Base-by-base conservation (phyloP, 2,329 filamentous ascomycete species). In the Ascochyta clinopodiicola region DNA sequence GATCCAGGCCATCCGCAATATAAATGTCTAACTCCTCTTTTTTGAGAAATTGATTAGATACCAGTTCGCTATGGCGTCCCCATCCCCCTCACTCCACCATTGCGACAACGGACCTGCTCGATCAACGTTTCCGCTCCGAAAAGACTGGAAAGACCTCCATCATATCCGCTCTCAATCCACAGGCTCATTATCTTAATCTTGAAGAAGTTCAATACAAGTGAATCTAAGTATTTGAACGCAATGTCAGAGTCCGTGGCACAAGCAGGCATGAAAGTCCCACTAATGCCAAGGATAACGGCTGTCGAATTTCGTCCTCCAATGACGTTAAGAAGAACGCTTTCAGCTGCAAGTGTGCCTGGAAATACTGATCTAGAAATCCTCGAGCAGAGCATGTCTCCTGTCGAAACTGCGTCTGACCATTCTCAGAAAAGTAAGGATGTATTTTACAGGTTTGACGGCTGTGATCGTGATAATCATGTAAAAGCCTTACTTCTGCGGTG, bases 291-390 rank as follows among this genome's bases (percentile, higher is more conserved):
- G 15, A 10, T n/a, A 10, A n/a, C 6, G 22, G 7, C 10, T 37
- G 15, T 0, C 68, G 67, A 22, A 80, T 78, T 44, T 35, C 32
- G 6, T 35, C n/a, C 8, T 17, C 32, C 2, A 6, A 17, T 17
- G 32, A 35, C 32, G 17, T 35, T 3, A 6, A 35, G 32, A 15
- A 35, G 7, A 35, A n/a, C 32, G 32, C 6, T 17, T 35, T 35
- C 15, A 35, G 6, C 32, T 35, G 32, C 29, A 31, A 31, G 4
- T 31, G 29, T 10, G 61, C 67, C 67, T 62, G 69, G 2, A 70
- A 62, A 32, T 69, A 70, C 66, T 70, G n/a, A 65, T 66, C 19
- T 64, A 50, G 1, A 64, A 59, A 9, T 60, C 61, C 15, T 57
- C 39, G 7, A 65, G 13, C 1, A 74, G 58, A 15, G 55, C 48